phyloP scores from a whole-genome alignment of 1,139 yeast genomes.

The Kodamaea anthophila region DNA sequence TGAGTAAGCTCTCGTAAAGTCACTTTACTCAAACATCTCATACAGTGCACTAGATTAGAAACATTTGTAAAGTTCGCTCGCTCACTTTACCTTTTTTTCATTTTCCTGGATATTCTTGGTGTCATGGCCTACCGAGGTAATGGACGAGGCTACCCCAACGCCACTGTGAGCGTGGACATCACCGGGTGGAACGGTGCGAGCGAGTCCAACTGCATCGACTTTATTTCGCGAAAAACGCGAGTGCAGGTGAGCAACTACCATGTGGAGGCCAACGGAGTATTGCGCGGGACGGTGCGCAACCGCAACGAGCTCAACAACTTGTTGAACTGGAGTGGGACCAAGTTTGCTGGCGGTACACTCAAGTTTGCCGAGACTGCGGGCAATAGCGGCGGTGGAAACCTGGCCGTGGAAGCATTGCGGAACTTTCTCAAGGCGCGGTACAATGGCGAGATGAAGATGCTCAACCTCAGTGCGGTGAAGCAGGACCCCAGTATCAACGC shows the following conservation, averaged over 20 bases:
- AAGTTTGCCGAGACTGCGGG: constrained; percentile 41
- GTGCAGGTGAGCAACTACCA: constrained; percentile 45
- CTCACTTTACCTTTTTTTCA: too few relatives aligned
- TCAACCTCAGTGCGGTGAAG: constrained; percentile 64
- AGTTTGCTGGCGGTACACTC: constrained; percentile 72
- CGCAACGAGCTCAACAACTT: constrained; percentile 55
- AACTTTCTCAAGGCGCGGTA: constrained; percentile 62
- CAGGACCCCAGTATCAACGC: constrained; percentile 57
- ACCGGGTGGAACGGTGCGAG: constrained; percentile 81
- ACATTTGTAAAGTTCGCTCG: too few relatives aligned
- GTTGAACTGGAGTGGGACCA: constrained; percentile 62
- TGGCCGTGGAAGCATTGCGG: constrained; percentile 58
- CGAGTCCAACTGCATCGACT: constrained; percentile 59
- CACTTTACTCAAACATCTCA: too few relatives aligned
- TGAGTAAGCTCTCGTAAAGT: too few relatives aligned
- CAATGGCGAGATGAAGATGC: constrained; percentile 54
- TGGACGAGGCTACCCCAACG: constrained; percentile 31
- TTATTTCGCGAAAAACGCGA: constrained; percentile 63
- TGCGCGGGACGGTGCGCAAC: constrained; percentile 54
- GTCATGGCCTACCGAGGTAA: constrained; percentile 41
- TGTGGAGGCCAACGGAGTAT: constrained; percentile 39
- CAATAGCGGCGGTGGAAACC: constrained; percentile 17
- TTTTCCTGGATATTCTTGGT: too few relatives aligned
- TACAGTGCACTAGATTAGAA: too few relatives aligned
- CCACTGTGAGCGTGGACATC: constrained; percentile 48